Base-by-base conservation (phyloP, 768 basidiomycete genomes). In the Lactifluus volemus region DNA sequence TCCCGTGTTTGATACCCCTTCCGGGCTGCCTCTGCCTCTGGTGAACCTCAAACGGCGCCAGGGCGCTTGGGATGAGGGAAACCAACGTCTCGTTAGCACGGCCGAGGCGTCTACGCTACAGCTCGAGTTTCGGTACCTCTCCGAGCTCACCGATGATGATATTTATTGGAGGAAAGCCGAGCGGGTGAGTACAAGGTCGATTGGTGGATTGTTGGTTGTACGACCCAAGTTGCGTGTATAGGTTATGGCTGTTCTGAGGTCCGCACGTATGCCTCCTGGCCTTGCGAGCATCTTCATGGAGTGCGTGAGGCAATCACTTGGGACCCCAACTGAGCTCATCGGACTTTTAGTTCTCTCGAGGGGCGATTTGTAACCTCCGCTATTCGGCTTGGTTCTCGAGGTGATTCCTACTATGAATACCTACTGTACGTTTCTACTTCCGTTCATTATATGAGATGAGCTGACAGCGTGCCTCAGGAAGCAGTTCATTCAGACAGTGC, bases 331-430 rank as follows among this genome's bases (percentile, higher is more conserved):
- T 2, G 42, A 64, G 19, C 52, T 62, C 52, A 39, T 29, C 36
- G 3, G 14, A 36, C 17, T 36, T 36, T 29, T 62, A 86, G 85
- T 30, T 77, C 81, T 0, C 57, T 73, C 34, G 74, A 69, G 48
- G 84, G 85, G 19, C 75, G 72, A 55, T 86, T 84, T 63, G 72
- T 84, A 19, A 73, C 82, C 29, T 84, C 88, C 12, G 81, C 88
- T 17, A 89, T 98, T 63, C 84, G 94, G 12, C 81, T 98, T 21
- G 95, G 95, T 30, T 93, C 93, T 38, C 80, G 93, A 47, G 95
- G 88, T 34, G 95, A 98, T 71, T 93, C 91, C 2, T 98, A 86
- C 74, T 98, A 97, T 69, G 95, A 96, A 71, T 93, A 95, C 69
- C 73, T 93, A 15, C 69, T 94, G 88, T 89, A 63, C 75, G 82